Conservation (phyloP, 129 eudicot species). For the Kitagawia praeruptora region DNA sequence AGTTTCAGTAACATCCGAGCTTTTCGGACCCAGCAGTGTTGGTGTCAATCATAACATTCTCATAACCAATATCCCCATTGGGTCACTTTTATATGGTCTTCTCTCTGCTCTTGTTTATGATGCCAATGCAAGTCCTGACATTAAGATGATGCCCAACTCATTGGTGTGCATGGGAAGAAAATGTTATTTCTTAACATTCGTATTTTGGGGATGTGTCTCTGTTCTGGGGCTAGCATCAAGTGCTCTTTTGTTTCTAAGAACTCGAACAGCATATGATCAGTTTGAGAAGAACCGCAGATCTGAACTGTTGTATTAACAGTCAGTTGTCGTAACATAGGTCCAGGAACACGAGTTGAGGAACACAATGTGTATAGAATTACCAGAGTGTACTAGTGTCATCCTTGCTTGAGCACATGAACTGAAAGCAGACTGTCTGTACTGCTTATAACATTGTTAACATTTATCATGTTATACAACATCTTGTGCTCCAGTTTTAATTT, state of each 20-base stretch:
- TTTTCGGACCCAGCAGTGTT: slow-evolving; percentile 63
- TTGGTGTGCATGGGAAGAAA: slow-evolving; percentile 69
- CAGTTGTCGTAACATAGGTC: not conserved
- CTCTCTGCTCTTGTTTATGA: slow-evolving; percentile 75
- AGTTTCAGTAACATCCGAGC: slow-evolving; percentile 87
- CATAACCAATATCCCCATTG: slow-evolving; percentile 80
- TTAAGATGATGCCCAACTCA: slow-evolving; percentile 13
- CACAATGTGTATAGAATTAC: not conserved
- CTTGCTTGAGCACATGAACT: not conserved
- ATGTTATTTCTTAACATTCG: slow-evolving; percentile 70
- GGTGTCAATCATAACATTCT: slow-evolving; percentile 93
- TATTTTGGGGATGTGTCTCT: slow-evolving; percentile 68
- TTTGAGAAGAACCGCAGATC: slow-evolving; percentile 37
- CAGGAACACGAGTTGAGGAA: not conserved
- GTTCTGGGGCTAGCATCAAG: slow-evolving; percentile 53
- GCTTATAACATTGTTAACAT: not conserved
- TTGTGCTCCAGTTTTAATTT: not conserved
- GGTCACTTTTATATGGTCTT: slow-evolving; percentile 67
- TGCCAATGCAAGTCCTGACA: slow-evolving; percentile 20
- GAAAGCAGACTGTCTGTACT: not conserved
- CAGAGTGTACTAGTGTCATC: not conserved
- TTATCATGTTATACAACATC: not conserved
- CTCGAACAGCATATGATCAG: slow-evolving; percentile 51
- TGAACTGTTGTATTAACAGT: slow-evolving; percentile 13
- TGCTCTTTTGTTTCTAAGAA: slow-evolving; percentile 57